These are phyloP conservation scores for Cryphonectria radicalis DNA, from an alignment of 2,329 filamentous ascomycete species.

Conservation along the genomic window DNA sequence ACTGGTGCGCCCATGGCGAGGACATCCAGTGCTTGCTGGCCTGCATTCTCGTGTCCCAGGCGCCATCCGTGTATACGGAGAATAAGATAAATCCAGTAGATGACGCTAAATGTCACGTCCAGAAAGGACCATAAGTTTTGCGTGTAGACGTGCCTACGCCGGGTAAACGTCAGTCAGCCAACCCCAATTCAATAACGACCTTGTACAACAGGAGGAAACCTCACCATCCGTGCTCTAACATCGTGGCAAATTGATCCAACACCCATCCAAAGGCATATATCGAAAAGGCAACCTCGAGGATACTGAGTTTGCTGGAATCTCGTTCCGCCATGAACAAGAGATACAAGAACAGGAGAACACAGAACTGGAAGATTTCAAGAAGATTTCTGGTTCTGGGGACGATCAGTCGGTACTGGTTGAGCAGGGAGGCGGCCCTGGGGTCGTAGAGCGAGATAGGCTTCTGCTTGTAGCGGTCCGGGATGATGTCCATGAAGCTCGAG, in stretches of 20 bases:
- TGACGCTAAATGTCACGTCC: slow-evolving; percentile 75
- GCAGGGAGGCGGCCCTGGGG: slow-evolving; percentile 71
- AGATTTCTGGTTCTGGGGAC: slow-evolving; percentile 79
- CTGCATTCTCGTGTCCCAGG: slow-evolving; percentile 50
- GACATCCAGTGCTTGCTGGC: slow-evolving; percentile 74
- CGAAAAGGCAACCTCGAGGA: slow-evolving; percentile 68
- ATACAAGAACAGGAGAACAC: slow-evolving; percentile 71
- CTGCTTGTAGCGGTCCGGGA: slow-evolving; percentile 84
- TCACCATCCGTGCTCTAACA: slow-evolving; percentile 72
- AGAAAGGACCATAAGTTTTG: slow-evolving; percentile 90
- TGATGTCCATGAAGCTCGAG: slow-evolving; percentile 78
- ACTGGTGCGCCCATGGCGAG: slow-evolving; percentile 80
- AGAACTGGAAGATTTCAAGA: slow-evolving; percentile 76
- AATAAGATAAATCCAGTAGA: slow-evolving; percentile 71
- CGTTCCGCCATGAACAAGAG: slow-evolving; percentile 73
- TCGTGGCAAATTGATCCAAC: slow-evolving; percentile 76
- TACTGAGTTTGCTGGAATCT: slow-evolving; percentile 59
- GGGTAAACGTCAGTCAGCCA: slow-evolving; percentile 45
- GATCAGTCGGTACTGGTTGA: slow-evolving; percentile 85
- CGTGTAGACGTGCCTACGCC: slow-evolving; percentile 74
- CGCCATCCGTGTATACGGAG: slow-evolving; percentile 69
- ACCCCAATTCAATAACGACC: not conserved
- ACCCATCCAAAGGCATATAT: slow-evolving; percentile 80
- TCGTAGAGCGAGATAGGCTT: slow-evolving; percentile 83
- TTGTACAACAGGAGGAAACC: slow-evolving; percentile 29